A percentile compares a stretch with the other conserved stretches of the same genome.
phyloP scores from a whole-genome alignment of 768 basidiomycete species.

The Strobilomyces echinocephalus region DNA sequence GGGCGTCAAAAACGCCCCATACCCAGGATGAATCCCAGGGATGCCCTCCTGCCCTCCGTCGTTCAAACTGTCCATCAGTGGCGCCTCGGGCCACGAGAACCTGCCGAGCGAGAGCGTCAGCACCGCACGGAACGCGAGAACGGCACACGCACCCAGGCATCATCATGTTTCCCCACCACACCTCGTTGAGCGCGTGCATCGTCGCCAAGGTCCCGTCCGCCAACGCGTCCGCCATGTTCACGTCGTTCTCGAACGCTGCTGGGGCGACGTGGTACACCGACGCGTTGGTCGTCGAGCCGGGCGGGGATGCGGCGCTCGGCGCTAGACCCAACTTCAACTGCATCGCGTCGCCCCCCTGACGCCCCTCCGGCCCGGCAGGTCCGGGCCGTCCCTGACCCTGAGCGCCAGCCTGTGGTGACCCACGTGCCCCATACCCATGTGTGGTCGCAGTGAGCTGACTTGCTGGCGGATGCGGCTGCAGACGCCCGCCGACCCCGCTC shows the following conservation, averaged over 20 bases:
- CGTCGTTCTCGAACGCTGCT: slow-evolving; percentile 6
- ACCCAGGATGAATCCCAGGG: slow-evolving; percentile 16
- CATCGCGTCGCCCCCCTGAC: slow-evolving; percentile 28
- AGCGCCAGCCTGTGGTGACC: not conserved
- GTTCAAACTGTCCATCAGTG: slow-evolving; percentile 20
- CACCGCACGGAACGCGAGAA: not conserved
- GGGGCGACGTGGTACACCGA: no score
- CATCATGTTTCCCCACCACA: slow-evolving; percentile 78
- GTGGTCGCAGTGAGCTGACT: slow-evolving; percentile 23
- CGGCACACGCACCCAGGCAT: slow-evolving; percentile 57
- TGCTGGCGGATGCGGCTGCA: slow-evolving; percentile 48
- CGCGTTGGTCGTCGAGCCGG: not conserved
- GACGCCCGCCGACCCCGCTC: slow-evolving; percentile 46
- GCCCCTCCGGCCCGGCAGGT: slow-evolving; percentile 9
- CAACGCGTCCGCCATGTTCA: slow-evolving; percentile 23
- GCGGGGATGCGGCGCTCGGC: not conserved
- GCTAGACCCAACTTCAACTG: slow-evolving; percentile 22
- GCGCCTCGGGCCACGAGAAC: slow-evolving; percentile 31
- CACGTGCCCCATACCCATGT: slow-evolving; percentile 20
- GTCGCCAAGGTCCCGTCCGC: slow-evolving; percentile 59
- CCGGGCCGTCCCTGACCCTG: no score
- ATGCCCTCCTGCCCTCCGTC: slow-evolving; percentile 17
- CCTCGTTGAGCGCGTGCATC: slow-evolving; percentile 67
- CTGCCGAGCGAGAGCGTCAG: slow-evolving; percentile 7
- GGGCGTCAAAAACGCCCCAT: slow-evolving; percentile 14